Evolutionary conservation across 495 filamentous ascomycete genomes (phyloP), one percentile per base, ranked within the genome.

Genomic region (Stereocaulon alpinum): DNA sequence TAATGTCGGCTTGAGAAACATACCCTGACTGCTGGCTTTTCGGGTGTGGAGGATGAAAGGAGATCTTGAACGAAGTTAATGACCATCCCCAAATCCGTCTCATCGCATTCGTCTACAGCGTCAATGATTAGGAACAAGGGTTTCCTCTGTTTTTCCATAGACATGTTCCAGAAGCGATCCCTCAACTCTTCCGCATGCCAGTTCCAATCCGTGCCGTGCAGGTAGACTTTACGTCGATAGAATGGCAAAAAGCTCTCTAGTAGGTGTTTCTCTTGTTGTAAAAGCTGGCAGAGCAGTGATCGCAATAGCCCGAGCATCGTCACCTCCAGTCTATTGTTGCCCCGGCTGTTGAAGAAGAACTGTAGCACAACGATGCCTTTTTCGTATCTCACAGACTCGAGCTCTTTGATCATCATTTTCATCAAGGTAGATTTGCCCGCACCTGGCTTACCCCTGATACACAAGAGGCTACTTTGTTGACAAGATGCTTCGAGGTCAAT

Each of bases 331-430:
- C 32, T 34, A 15, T 63, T 55, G 11, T 58, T 61, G 4, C 72
- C 72, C 44, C 69, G 66, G 10, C 69, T 72, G 32, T 74, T 65
- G 64, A 76, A 76, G 64, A 76, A 78, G 62, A 69, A 74, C 10
- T 69, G 68, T 3, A 69, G 47, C 12, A 70, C 64, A 48, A 47
- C 56, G 18, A 40, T 43, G 15, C 10, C 30, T 3, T 55, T 18
- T 17, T 14, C 22, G 9, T 10, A 15, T 15, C 45, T 37, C 12
- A 30, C 41, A 5, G 12, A 11, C 9, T 42, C 27, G n/a, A 58
- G 37, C 41, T 50, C 6, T 20, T 47, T 24, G 2, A 54, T 60
- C 0, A 57, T 58, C 32, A 49, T 53, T 22, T 61, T 65, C 64
- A 69, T 66, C 12, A 69, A 30, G 1, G 57, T 63, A 0, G 65